Evolutionary conservation across 352 stramenopile genomes (phyloP).

Genomic region (Stramenopiles sp.): DNA sequence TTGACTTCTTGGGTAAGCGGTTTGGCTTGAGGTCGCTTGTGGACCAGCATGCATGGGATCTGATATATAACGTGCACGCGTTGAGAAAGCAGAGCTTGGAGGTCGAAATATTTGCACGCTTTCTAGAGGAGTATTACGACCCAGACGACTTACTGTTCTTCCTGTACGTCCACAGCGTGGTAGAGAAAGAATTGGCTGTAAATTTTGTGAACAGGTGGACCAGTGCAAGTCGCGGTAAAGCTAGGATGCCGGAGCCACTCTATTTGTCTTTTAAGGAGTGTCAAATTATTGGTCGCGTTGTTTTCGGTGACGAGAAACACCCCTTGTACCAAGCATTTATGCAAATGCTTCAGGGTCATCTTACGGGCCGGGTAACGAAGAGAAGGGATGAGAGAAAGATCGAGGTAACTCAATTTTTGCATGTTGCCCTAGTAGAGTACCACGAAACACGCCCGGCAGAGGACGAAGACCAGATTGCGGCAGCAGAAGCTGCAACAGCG

Average conservation of each 20-base stretch:
- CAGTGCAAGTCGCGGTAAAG: no score
- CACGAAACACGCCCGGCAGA: no score
- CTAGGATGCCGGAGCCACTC: no score
- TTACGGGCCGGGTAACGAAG: no score
- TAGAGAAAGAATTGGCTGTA: slow-evolving; percentile 20
- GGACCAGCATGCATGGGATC: slow-evolving; percentile 24
- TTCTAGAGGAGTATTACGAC: slow-evolving; percentile 30
- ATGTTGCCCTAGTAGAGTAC: slow-evolving; percentile 19
- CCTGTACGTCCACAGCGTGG: slow-evolving; percentile 24
- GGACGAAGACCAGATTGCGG: no score
- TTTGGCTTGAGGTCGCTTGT: slow-evolving; percentile 23
- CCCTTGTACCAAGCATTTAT: no score
- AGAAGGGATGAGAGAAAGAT: no score
- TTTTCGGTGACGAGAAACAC: no score
- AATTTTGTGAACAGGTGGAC: slow-evolving; percentile 18
- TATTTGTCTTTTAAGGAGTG: no score
- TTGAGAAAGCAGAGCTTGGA: slow-evolving; percentile 18
- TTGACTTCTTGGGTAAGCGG: slow-evolving; percentile 19
- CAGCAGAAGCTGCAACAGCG: no score
- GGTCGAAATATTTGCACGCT: slow-evolving; percentile 26
- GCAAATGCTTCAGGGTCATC: no score
- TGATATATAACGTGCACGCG: slow-evolving; percentile 21
- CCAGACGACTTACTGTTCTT: slow-evolving; percentile 27
- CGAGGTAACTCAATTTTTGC: slow-evolving; percentile 17
- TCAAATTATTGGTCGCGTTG: no score